Percentiles rank a stretch among this genome's conserved stretches.
Conservation (phyloP, 2,329 filamentous ascomycete genomes). For the Tolypocladium amazonense region DNA sequence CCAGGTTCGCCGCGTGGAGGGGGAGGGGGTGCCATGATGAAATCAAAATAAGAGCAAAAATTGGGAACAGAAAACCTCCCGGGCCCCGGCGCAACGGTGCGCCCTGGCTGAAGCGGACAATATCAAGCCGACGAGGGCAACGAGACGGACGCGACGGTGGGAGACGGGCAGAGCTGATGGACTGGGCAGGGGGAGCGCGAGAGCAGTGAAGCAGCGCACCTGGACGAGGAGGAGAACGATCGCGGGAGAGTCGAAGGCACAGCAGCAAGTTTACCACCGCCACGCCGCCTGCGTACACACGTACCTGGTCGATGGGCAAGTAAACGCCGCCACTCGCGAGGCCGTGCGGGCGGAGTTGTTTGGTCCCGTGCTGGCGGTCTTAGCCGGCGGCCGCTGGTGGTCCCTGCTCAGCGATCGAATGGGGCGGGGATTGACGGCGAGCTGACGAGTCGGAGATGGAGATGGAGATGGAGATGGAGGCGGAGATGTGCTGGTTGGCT, state of each 20-base stretch:
- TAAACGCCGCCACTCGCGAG: not conserved
- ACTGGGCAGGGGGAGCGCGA: not conserved
- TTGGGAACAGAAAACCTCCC: constrained; percentile 8
- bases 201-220: not conserved
- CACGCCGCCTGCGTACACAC: not conserved
- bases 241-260: not conserved
- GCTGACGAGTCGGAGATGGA: not conserved
- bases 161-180: not conserved
- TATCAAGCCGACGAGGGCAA: constrained; percentile 1
- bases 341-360: not conserved
- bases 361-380: not conserved
- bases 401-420: not conserved
- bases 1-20: not conserved
- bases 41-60: constrained; percentile 1
- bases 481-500: not conserved
- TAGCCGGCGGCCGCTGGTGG: not conserved
- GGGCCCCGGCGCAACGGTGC: constrained; percentile 8
- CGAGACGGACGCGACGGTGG: not conserved
- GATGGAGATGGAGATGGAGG: not conserved
- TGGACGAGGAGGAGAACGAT: not conserved
- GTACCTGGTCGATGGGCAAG: not conserved
- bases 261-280: not conserved
- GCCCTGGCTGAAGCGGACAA: constrained; percentile 3
- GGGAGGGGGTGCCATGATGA: constrained; percentile 5
- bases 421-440: not conserved